phyloP scores from a whole-genome alignment of 495 filamentous ascomycete genomes.

The Lasiosphaeriaceae sp. region DNA sequence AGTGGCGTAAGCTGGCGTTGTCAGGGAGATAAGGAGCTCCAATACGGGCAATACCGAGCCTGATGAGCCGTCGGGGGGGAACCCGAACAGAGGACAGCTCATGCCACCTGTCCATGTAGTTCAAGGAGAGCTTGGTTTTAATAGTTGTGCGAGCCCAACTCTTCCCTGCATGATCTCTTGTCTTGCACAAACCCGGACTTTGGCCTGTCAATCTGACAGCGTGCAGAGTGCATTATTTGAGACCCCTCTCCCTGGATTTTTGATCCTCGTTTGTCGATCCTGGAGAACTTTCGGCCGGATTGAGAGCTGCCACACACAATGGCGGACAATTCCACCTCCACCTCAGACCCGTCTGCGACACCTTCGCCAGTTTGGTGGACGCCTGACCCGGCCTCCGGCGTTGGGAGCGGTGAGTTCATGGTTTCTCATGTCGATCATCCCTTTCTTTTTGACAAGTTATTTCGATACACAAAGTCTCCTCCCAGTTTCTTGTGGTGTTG shows the following conservation, averaged over 20 bases:
- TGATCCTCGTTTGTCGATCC: not conserved
- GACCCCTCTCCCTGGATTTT: not conserved
- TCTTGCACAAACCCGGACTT: not conserved
- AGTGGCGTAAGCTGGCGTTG: not conserved
- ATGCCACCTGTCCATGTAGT: too few relatives aligned
- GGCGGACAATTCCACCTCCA: not conserved
- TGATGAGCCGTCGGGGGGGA: not conserved
- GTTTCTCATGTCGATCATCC: too few relatives aligned
- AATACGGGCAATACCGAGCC: not conserved
- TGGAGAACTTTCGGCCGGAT: not conserved
- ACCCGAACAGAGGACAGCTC: too few relatives aligned
- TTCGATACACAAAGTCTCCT: not conserved
- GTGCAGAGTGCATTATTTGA: too few relatives aligned
- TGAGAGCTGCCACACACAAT: not conserved
- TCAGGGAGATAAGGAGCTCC: not conserved
- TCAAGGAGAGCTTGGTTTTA: too few relatives aligned
- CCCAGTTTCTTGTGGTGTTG: too few relatives aligned
- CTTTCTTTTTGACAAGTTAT: not conserved
- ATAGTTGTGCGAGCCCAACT: not conserved
- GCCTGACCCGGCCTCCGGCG: constrained; percentile 3
- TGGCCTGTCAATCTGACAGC: too few relatives aligned
- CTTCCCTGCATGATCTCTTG: not conserved
- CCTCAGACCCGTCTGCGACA: not conserved
- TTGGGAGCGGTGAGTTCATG: constrained; percentile 5
- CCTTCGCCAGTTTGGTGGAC: constrained; percentile 8